A percentile compares a stretch with the other conserved stretches of the same genome.
Evolutionary conservation across 2,329 filamentous ascomycete genomes (phyloP).

Genomic region (Neurospora sp.): DNA sequence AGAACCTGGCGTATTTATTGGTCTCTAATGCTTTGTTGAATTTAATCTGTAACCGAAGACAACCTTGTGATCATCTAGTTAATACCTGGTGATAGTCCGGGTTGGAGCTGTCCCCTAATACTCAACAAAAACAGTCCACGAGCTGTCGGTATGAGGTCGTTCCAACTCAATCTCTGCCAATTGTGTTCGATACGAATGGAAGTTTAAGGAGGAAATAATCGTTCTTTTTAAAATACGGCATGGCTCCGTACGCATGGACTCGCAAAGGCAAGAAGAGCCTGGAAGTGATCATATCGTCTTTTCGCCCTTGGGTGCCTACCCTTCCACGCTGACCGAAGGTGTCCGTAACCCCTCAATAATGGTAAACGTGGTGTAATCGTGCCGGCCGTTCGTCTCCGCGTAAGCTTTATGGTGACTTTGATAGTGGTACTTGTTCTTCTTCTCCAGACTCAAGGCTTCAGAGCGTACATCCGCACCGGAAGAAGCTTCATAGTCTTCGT

Average conservation of each 20-base stretch:
- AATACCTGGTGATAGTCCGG: no score
- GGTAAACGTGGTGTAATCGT: neutral
- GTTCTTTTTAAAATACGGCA: no score
- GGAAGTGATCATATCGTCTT: neutral
- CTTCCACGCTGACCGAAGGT: neutral
- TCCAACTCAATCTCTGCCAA: no score
- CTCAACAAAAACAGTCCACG: no score
- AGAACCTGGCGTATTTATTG: neutral
- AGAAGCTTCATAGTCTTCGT: conserved; percentile 44
- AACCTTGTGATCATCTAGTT: no score
- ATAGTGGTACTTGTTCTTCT: neutral
- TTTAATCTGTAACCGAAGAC: no score
- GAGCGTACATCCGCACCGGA: conserved; percentile 69
- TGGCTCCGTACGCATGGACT: neutral
- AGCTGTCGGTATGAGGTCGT: no score
- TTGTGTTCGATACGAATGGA: no score
- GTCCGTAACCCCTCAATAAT: neutral
- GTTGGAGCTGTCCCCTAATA: no score
- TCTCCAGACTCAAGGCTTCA: conserved; percentile 38
- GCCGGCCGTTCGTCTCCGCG: neutral
- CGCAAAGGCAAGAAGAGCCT: neutral
- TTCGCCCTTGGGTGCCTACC: neutral
- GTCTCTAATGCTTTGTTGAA: no score
- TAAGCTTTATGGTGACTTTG: neutral
- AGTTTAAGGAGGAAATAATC: no score